These are phyloP conservation scores for Triticum monococcum DNA, from an alignment of 176 grass and related monocot genomes.

Conservation along the genomic window DNA sequence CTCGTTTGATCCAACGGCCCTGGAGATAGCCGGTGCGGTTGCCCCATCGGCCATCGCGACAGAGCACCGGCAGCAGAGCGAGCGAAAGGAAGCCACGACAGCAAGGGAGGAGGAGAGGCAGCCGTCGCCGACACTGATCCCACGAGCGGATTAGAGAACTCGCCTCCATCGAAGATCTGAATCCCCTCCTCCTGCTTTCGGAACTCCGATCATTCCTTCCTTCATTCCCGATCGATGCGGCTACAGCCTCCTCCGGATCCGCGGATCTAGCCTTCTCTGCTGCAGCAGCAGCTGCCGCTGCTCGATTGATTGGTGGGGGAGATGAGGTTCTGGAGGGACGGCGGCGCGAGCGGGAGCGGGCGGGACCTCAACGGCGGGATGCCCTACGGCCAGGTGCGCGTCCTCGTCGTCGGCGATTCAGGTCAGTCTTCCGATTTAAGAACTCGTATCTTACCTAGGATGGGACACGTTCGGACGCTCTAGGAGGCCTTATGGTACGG, in stretches of 20 bases:
- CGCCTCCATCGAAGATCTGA: background rate
- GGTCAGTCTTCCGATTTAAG: constrained; percentile 36
- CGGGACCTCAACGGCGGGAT: constrained; percentile 54
- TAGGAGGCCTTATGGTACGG: background rate
- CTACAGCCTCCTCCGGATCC: background rate
- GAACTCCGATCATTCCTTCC: background rate
- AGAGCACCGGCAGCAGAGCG: background rate
- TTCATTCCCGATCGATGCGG: background rate
- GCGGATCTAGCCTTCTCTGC: constrained; percentile 25
- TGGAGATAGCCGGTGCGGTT: background rate
- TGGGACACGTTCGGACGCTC: background rate
- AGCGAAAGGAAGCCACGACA: constrained; percentile 6
- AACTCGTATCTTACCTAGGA: background rate
- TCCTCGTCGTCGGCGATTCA: constrained; percentile 79
- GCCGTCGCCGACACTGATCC: constrained; percentile 12
- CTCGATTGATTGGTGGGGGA: background rate
- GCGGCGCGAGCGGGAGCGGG: constrained; percentile 19
- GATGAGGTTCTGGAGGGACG: constrained; percentile 71
- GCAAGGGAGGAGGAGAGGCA: background rate
- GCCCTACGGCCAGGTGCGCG: constrained; percentile 72
- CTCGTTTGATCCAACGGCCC: background rate
- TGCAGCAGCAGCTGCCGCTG: constrained; percentile 5
- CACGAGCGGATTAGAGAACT: background rate
- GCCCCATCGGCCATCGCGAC: background rate
- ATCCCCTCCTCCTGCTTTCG: background rate